These are phyloP conservation scores for Colletotrichum neosansevieriae DNA, from an alignment of 2,329 filamentous ascomycete species.

Conservation along the genomic window DNA sequence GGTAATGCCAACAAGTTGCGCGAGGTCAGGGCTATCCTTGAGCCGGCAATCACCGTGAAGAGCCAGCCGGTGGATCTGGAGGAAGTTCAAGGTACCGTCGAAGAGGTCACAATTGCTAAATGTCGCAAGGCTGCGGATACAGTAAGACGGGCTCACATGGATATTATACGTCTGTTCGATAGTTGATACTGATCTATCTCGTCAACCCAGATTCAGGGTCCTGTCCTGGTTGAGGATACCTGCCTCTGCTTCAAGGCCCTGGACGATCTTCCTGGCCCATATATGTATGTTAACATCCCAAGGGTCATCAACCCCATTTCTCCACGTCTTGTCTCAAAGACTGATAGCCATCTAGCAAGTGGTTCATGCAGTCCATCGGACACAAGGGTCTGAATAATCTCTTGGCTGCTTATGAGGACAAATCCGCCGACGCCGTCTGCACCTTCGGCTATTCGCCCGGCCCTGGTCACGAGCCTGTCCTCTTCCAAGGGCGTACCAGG, in stretches of 20 bases:
- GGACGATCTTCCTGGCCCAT: slow-evolving; percentile 91
- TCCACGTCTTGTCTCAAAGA: neutral
- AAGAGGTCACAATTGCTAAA: slow-evolving; percentile 92
- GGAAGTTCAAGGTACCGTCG: slow-evolving; percentile 92
- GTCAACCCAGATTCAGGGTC: slow-evolving; percentile 75
- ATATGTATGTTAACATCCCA: slow-evolving; percentile 78
- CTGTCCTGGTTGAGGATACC: slow-evolving; percentile 96
- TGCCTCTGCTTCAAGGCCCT: slow-evolving; percentile 93
- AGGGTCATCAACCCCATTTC: neutral
- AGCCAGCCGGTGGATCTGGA: slow-evolving; percentile 83
- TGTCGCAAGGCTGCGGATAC: slow-evolving; percentile 82
- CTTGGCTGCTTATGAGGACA: slow-evolving; percentile 88
- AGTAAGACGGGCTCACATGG: slow-evolving; percentile 60
- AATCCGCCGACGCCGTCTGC: slow-evolving; percentile 92
- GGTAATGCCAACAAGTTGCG: slow-evolving; percentile 94
- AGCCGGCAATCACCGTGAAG: slow-evolving; percentile 77
- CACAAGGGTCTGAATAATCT: slow-evolving; percentile 90
- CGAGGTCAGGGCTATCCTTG: slow-evolving; percentile 90
- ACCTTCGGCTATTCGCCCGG: slow-evolving; percentile 94
- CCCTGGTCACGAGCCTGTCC: slow-evolving; percentile 82
- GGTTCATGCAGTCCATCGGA: slow-evolving; percentile 88
- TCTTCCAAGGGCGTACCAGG: slow-evolving; percentile 92
- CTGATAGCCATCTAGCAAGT: slow-evolving; percentile 76
- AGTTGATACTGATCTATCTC: neutral
- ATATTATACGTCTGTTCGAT: neutral